These are phyloP conservation scores for Neopestalotiopsis rosae DNA, from an alignment of 2,329 filamentous ascomycete genomes.

Conservation along the genomic window DNA sequence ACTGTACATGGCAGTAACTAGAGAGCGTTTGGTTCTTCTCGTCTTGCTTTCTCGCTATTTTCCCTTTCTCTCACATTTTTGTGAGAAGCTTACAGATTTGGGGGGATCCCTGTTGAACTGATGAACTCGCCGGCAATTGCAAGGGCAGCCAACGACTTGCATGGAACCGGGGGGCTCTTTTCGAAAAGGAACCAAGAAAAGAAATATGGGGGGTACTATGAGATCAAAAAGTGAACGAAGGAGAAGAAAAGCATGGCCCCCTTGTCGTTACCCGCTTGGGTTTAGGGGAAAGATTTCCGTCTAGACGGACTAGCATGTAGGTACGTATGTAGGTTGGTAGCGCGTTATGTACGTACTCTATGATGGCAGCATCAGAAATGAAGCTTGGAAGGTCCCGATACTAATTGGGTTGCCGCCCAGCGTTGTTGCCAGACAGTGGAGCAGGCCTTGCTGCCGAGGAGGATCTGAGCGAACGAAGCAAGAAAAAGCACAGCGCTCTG, in stretches of 20 bases:
- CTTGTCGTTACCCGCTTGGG: slow-evolving; percentile 9
- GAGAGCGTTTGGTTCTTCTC: neutral
- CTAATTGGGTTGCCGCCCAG: slow-evolving; percentile 16
- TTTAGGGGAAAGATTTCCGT: neutral
- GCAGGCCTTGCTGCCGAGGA: slow-evolving; percentile 13
- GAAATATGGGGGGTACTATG: neutral
- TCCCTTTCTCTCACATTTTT: neutral
- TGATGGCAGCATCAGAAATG: slow-evolving; percentile 9
- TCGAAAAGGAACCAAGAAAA: neutral
- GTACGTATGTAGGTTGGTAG: neutral
- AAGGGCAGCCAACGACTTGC: slow-evolving; percentile 11
- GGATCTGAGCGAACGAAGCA: slow-evolving; percentile 15
- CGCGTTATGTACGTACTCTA: neutral
- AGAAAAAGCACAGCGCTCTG: slow-evolving; percentile 6
- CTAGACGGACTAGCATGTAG: neutral
- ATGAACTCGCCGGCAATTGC: slow-evolving; percentile 15
- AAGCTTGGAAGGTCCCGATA: slow-evolving; percentile 4
- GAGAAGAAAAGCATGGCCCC: neutral
- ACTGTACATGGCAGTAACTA: slow-evolving; percentile 4
- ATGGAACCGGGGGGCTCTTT: slow-evolving; percentile 1
- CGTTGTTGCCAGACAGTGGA: slow-evolving; percentile 13
- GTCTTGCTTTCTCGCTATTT: neutral
- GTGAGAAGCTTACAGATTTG: slow-evolving; percentile 11
- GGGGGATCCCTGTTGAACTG: slow-evolving; percentile 14
- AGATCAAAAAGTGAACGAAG: slow-evolving; percentile 1